Evolutionary conservation across 768 basidiomycete genomes (phyloP), one percentile per base, ranked within the genome.

Genomic region (Ramaria sp.): DNA sequence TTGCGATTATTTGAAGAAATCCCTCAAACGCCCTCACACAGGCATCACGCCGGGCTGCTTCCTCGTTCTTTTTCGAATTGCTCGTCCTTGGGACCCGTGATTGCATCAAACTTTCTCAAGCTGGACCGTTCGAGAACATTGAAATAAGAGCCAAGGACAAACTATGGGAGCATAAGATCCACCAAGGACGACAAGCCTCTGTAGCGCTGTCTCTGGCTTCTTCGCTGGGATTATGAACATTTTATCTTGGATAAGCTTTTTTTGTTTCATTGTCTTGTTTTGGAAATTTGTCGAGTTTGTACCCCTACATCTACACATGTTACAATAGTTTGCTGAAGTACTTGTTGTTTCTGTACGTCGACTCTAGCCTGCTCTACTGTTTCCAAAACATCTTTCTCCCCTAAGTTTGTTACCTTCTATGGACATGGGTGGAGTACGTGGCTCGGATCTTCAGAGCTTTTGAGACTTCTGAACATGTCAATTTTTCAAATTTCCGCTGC

Each of bases 61-160:
- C 95, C 1, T 83, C 91, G 1, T 97, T 99, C 74, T 99, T 99
- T 76, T 99, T 99, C 65, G 96, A 99, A 67, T 70, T 97, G 32
- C 82, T 99, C 27, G 91, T 98, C 1, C 79, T 99, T 1, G 85
- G 91, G 9, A 97, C 95, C 3, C 83, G 89, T 32, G 94, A 97
- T 66, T 92, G 88, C 64, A 73, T 99, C 60, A 81, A 86, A 61
- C 68, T 99, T 42, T 70, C 79, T 6, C 96, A 99, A 66, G 62
- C 65, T 5, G 72, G 71, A 7, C 72, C 90, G 0, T 96, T 90
- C 63, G 86, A 83, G 58, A 91, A 95, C 67, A 96, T 98, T 55
- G 78, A 86, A 62, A 73, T 97, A 30, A 70, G 75, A 9, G 83
- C 82, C 25, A 95, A 92, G 69, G 78, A 82, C 59, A 89, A 78